Percentiles rank a stretch among this genome's conserved stretches.
These are phyloP conservation scores for Fusarium humuli DNA, from an alignment of 2,329 filamentous ascomycete species.

Conservation along the genomic window DNA sequence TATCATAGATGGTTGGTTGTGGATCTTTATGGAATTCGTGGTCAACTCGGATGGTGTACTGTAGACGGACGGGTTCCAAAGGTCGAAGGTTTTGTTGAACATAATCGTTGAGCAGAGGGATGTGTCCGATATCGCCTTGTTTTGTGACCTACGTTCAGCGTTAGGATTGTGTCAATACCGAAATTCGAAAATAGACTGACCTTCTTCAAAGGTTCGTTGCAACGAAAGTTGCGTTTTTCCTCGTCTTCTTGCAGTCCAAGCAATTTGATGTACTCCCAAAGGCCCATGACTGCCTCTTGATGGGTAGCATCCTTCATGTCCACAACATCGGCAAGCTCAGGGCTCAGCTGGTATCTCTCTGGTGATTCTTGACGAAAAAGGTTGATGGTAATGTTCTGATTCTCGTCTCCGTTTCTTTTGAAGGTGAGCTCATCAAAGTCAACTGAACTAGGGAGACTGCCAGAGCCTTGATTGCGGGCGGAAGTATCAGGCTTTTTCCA, in stretches of 20 bases:
- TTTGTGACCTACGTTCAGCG: constrained; percentile 70
- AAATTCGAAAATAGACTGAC: constrained; percentile 60
- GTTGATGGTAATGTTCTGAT: constrained; percentile 90
- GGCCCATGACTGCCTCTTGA: constrained; percentile 86
- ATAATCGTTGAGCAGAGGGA: constrained; percentile 86
- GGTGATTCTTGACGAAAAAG: constrained; percentile 85
- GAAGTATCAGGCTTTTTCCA: constrained; percentile 85
- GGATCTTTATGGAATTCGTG: constrained; percentile 81
- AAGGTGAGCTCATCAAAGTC: constrained; percentile 95
- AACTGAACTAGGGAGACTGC: constrained; percentile 65
- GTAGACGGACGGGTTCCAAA: constrained; percentile 83
- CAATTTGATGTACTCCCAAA: constrained; percentile 94
- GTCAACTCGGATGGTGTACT: constrained; percentile 95
- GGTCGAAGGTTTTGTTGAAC: constrained; percentile 82
- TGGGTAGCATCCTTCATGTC: constrained; percentile 90
- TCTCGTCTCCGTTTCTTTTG: constrained; percentile 91
- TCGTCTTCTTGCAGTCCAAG: constrained; percentile 93
- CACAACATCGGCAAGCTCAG: constrained; percentile 82
- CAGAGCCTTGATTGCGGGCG: constrained; percentile 59
- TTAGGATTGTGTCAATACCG: constrained; percentile 40
- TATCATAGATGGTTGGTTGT: constrained; percentile 87
- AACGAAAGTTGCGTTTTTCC: constrained; percentile 91
- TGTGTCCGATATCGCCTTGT: constrained; percentile 80
- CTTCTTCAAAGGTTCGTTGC: constrained; percentile 82
- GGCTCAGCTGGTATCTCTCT: constrained; percentile 84